Evolutionary conservation across 257 asterid species (phyloP).

Genomic region (Prunella vulgaris): DNA sequence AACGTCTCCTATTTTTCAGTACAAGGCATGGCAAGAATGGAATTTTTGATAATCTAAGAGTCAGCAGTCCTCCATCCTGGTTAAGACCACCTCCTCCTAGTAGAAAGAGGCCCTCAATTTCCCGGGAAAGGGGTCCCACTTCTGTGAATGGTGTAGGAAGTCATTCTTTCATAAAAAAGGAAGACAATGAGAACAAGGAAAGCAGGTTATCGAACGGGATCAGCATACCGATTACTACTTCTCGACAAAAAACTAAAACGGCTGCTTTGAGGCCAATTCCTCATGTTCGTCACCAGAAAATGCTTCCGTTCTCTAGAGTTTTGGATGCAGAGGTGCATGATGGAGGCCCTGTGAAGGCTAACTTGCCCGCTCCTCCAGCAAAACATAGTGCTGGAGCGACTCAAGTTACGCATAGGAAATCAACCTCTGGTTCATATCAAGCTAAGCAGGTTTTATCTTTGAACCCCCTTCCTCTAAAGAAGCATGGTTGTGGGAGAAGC

Average conservation of each 20-base stretch:
- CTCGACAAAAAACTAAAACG: slow-evolving; percentile 48
- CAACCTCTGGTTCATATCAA: slow-evolving; percentile 58
- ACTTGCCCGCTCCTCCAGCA: slow-evolving; percentile 48
- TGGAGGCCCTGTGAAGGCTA: slow-evolving; percentile 53
- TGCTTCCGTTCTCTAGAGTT: slow-evolving; percentile 86
- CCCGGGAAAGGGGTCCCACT: slow-evolving; percentile 30
- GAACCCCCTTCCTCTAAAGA: slow-evolving; percentile 94
- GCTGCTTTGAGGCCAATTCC: slow-evolving; percentile 97
- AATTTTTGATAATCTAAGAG: slow-evolving; percentile 25
- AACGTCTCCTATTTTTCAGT: slow-evolving; percentile 65
- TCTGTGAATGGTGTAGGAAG: slow-evolving; percentile 31
- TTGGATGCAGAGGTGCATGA: slow-evolving; percentile 45
- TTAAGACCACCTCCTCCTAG: slow-evolving; percentile 80
- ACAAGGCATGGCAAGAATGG: slow-evolving; percentile 38
- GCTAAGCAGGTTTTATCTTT: slow-evolving; percentile 88
- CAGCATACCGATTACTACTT: too few species aligned
- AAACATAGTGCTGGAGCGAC: slow-evolving; percentile 54
- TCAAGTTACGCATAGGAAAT: slow-evolving; percentile 61
- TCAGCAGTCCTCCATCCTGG: slow-evolving; percentile 67
- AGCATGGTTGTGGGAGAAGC: slow-evolving; percentile 92
- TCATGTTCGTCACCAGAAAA: slow-evolving; percentile 86
- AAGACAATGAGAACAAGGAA: slow-evolving; percentile 35
- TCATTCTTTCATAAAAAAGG: slow-evolving; percentile 33
- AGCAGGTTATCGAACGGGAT: slow-evolving; percentile 40
- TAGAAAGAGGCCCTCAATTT: slow-evolving; percentile 50